Percentiles rank a stretch among this genome's conserved stretches.
Conservation (phyloP, 2,329 filamentous ascomycete genomes). For the Fusarium marasasianum region DNA sequence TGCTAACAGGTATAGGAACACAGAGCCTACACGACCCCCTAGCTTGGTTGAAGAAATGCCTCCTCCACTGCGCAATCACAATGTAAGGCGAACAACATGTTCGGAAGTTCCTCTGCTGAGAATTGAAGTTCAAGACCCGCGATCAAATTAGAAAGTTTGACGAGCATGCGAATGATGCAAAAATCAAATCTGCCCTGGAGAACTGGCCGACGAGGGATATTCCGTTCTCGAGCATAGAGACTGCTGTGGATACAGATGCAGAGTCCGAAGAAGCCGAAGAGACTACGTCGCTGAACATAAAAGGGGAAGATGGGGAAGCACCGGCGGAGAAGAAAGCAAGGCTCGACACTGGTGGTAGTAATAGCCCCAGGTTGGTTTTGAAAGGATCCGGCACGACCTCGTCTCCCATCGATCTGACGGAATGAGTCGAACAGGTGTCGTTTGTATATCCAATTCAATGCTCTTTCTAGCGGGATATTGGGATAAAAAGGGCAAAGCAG, state of each 20-base stretch:
- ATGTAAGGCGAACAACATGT: not conserved
- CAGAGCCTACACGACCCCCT: not conserved
- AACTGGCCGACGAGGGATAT: slow-evolving; percentile 18
- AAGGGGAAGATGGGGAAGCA: not conserved
- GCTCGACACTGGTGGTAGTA: too few relatives aligned
- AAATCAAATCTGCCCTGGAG: not conserved
- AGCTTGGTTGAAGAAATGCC: not conserved
- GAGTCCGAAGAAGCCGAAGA: not conserved
- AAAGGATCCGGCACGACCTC: not conserved
- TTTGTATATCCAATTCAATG: not conserved
- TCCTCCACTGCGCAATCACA: not conserved
- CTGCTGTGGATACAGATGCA: too few relatives aligned
- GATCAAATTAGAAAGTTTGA: not conserved
- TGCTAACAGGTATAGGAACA: not conserved
- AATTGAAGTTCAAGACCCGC: too few relatives aligned
- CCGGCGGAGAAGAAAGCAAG: not conserved
- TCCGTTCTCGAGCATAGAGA: slow-evolving; percentile 11
- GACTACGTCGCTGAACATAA: not conserved
- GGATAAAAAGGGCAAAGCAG: not conserved
- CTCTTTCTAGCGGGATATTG: not conserved
- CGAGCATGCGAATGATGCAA: not conserved
- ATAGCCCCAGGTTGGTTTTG: not conserved
- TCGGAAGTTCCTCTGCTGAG: not conserved
- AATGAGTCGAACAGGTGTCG: not conserved
- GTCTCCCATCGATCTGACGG: not conserved